phyloP scores from a whole-genome alignment of 2,329 filamentous ascomycete genomes.

The Ramichloridium luteum region DNA sequence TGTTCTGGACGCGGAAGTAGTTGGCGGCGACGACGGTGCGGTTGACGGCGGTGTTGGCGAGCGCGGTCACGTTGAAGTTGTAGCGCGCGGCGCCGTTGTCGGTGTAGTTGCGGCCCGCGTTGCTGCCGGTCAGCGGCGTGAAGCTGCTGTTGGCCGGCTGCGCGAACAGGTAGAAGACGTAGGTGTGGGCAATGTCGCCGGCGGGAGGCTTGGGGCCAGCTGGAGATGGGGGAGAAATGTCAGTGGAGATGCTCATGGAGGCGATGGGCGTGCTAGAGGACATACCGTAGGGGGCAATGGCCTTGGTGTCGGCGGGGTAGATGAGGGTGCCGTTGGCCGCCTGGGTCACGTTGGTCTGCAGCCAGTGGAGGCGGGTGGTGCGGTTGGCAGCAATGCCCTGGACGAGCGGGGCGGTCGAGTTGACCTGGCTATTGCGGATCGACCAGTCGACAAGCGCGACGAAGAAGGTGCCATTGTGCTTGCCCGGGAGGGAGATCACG shows the following conservation, averaged over 20 bases:
- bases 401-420: conserved; percentile 8
- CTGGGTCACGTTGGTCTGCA: conserved; percentile 17
- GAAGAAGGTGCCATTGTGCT: neutral
- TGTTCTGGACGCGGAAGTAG: conserved; percentile 16
- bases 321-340: conserved; percentile 8
- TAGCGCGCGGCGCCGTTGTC: conserved; percentile 8
- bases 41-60: conserved; percentile 8
- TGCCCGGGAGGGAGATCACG: neutral
- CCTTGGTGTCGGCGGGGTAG: conserved; percentile 10
- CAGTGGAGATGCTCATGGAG: neutral
- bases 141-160: conserved; percentile 15
- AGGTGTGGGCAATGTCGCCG: conserved; percentile 20
- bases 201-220: conserved; percentile 15
- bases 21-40: conserved; percentile 19
- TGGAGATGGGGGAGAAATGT: neutral
- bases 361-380: conserved; percentile 21
- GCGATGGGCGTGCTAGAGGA: neutral
- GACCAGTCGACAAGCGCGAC: neutral
- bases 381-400: conserved; percentile 15
- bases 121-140: conserved; percentile 8
- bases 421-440: neutral
- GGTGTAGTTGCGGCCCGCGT: conserved; percentile 9
- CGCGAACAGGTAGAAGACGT: conserved; percentile 22
- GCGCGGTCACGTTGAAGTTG: conserved; percentile 17
- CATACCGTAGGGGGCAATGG: conserved; percentile 17